Evolutionary conservation across 78 protist species (phyloP), one percentile per base, ranked within the genome.

Genomic region (Salpingoeca rosetta): DNA sequence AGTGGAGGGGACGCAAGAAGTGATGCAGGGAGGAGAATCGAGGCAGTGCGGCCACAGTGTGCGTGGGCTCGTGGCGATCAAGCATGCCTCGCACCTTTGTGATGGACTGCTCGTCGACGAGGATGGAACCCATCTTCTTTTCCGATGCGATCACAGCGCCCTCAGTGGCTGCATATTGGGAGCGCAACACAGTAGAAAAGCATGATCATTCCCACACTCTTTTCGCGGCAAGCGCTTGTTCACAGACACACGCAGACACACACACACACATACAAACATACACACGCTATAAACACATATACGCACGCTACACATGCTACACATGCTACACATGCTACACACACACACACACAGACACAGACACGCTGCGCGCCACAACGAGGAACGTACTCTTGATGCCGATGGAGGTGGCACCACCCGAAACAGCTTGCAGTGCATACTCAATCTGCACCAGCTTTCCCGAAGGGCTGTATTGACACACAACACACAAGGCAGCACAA

Each of bases 381-480:
- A 25, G 12, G 57, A 39, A 84, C 56, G n/a, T 57, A 94, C 98
- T 98, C 72, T 97, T 97, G 41, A 99, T 94, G 51, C 99, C 99
- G 31, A 99, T 81, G 3, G 99, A 91, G 0, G 99, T 96, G 83
- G 91, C 84, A 35, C 99, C 99, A 2, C 81, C 37, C 2, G 74
- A 82, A 17, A 97, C 99, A 0, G 99, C 99, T 35, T 86, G 89
- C 40, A 97, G 85, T 0, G 99, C 99, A 84, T 99, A 96, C 83
- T 99, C 99, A 85, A 99, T 97, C 92, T 99, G 99, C 25, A 94
- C 97, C 28, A 99, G 93, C 89, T 97, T 97, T 56, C 99, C 99
- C 37, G 98, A 94, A 2, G 99, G 99, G 41, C 94, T 86, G 95
- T 51, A 51, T 7, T 51, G 65, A 17, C 65, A 51, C 7, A 51